Base-by-base conservation (phyloP, 495 filamentous ascomycete species). In the Arthonia radiata region DNA sequence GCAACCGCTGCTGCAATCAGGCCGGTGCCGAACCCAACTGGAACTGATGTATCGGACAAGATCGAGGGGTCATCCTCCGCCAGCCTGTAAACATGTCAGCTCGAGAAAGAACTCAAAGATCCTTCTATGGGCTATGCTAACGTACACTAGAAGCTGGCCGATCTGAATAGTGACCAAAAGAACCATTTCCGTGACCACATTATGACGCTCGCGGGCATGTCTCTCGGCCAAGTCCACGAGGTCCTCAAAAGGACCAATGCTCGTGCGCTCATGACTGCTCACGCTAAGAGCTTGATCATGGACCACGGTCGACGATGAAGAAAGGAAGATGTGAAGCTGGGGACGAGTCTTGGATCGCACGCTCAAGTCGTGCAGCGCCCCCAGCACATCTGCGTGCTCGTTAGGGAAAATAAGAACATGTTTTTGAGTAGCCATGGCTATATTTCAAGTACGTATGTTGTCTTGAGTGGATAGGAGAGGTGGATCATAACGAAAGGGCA, bases 341-440 rank as follows among this genome's bases (percentile, higher is more conserved):
- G 17, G 10, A 12, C 19, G 31, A 17, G 31, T 33, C 31, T 21
- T 33, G 19, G 31, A 29, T 15, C 31, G 31, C 18, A 33, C 26
- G 17, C 29, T 33, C 24, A 33, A 33, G 15, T 33, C 31, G 19
- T 29, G 26, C 5, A 33, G 17, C 15, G 31, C 31, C 13, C 26
- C 31, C 1, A 29, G 26, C 9, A 26, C 17, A 16, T 33, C 31
- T 29, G 26, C 6, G 25, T 33, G 31, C 18, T 21, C 31, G 15
- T 33, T 25, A 18, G 26, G 31, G 26, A 33, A 33, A 29, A 33
- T 11, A 28, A 33, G 19, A 26, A 33, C 26, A 33, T 33, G 31
- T 8, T 15, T 33, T 17, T 6, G 26, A 17, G 31, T 16, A 3
- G 18, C 13, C 31, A 33, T 33, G 15, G 16, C 24, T 18, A n/a